Evolutionary conservation across 2,329 filamentous ascomycete genomes (phyloP), one percentile per base, ranked within the genome.

Genomic region (Epichloe festucae): DNA sequence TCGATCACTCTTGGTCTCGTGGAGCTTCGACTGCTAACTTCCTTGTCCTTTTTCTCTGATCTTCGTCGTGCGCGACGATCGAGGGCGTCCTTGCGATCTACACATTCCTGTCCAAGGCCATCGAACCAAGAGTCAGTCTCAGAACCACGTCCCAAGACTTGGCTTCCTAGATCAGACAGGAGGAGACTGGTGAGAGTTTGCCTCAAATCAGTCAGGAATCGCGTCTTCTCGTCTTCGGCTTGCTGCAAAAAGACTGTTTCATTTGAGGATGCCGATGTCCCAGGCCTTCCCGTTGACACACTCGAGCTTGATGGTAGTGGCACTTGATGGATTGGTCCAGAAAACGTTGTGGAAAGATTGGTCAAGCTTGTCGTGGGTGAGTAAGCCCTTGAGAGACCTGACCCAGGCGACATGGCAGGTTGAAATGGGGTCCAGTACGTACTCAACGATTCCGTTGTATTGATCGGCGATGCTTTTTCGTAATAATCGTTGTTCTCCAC

Each of bases 361-460:
- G 77, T 76, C 40, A 81, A 66, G 57, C 79, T 84, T 2, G 79
- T 79, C 0, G 77, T 79, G 0, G 81, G 79, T 5, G 81, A 84
- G 53, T 82, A 80, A 0, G 75, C 73, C 50, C 78, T 70, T 1
- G 79, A 78, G 0, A 76, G 64, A 66, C 76, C 70, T 64, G 87
- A 63, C 70, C 84, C 64, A 0, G 81, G 78, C 1, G 85, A 81
- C 54, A 83, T 77, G 0, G 79, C 74, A 0, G 82, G 81, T 54
- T 87, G 84, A 58, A 91, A 89, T 0, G 87, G 87, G 3, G 90
- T 95, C 89, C 89, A 96, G 63, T 91, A 94, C 0, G 89, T 93
- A 15, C 81, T 82, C 23, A 78, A 77, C 0, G 87, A 85, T 59
- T 93, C 88, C 53, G 85, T 83, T 0, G 85, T 82, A 43, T 86